Base-by-base conservation (phyloP, 805 yeast genomes). In the Jamesozyma piceae region DNA sequence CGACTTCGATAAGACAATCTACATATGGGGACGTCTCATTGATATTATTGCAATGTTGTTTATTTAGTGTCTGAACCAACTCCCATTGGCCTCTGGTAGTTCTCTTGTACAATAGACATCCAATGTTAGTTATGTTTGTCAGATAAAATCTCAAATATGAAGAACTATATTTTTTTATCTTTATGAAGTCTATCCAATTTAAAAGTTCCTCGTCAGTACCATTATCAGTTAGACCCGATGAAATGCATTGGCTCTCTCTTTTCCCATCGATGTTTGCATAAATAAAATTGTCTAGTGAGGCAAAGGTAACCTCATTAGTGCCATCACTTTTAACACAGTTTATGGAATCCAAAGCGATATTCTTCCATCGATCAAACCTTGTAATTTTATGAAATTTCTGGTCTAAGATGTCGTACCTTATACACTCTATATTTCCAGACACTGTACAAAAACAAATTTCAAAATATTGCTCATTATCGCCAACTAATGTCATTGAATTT, bases 11-110 rank as follows among this genome's bases (percentile, higher is more conserved):
- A 13, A 41, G 28, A 37, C 57, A 52, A 33, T 55, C 48, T 17
- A 54, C 35, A 18, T 41, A 41, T 2, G 52, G 45, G 17, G 47
- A 40, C 15, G 21, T 24, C 26, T 49, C 52, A 3, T 36, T 28
- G 15, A 21, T n/a, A 0, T 29, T n/a, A 4, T 3, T 3, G 3
- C 10, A 4, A 4, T 5, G 9, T 9, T n/a, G 14, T 1, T 32
- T 29, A 2, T 14, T n/a, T 10, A 49, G 37, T 10, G 35, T 26
- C 11, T 44, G 33, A 5, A 51, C 15, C 15, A 45, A 31, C 9
- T 52, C 52, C 58, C 58, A 54, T 30, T 47, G 38, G 6, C 54
- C 56, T 19, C 50, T 39, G 3, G 43, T 46, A 10, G 50, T 41
- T 37, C 52, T 48, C 38, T 46, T 48, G 40, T 46, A 53, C 11